phyloP scores from a whole-genome alignment of 345 rosid species.

The Physaria fendleri region DNA sequence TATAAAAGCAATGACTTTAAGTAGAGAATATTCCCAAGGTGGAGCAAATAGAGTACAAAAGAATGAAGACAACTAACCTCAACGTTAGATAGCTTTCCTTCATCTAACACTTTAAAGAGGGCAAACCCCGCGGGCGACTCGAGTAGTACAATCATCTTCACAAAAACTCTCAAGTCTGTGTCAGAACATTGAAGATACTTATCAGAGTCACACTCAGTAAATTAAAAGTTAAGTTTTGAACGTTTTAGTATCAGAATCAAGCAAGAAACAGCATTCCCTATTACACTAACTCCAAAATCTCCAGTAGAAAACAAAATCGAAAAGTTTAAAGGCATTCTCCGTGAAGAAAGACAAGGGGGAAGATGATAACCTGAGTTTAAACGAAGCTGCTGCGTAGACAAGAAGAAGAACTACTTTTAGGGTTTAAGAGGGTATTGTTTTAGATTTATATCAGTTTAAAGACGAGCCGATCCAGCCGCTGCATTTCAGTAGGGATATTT shows the following conservation, averaged over 20 bases:
- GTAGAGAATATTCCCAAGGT: neutral
- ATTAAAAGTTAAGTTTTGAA: slow-evolving; percentile 1
- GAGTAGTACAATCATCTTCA: slow-evolving; percentile 20
- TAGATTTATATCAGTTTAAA: neutral
- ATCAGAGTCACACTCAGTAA: neutral
- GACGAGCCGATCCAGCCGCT: too few relatives aligned
- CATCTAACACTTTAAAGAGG: slow-evolving; percentile 62
- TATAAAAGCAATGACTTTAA: neutral
- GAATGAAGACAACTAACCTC: too few relatives aligned
- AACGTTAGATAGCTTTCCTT: slow-evolving; percentile 59
- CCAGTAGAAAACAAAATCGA: too few relatives aligned
- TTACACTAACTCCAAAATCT: too few relatives aligned
- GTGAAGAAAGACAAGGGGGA: too few relatives aligned
- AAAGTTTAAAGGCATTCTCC: too few relatives aligned
- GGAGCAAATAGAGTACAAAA: neutral
- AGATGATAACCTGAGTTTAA: neutral
- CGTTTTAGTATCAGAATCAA: neutral
- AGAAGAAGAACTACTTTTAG: neutral
- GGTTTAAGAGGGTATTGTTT: too few relatives aligned
- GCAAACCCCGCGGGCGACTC: slow-evolving; percentile 44
- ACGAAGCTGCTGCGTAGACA: neutral
- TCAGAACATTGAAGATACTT: neutral
- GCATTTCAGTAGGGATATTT: too few relatives aligned
- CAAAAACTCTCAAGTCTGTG: neutral
- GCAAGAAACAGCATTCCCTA: neutral